Evolutionary conservation across 2,329 filamentous ascomycete genomes (phyloP), one percentile per base, ranked within the genome.

Genomic region (Atkinsonella hypoxylon): DNA sequence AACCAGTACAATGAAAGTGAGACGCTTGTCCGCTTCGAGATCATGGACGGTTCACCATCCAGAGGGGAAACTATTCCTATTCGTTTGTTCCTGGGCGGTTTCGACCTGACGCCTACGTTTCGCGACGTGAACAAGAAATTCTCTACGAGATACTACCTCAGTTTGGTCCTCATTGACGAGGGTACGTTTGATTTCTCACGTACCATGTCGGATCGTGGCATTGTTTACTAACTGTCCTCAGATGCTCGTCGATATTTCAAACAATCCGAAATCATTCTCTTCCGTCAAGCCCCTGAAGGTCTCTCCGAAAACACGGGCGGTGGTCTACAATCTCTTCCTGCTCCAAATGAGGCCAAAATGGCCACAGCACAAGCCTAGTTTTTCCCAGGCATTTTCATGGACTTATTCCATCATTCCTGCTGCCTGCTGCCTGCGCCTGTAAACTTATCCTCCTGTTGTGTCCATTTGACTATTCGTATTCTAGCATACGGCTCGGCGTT

Each of bases 1-100:
- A 98, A 98, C 67, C 94, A 98, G 70, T 98, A 98, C 72, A 98
- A 98, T 66, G 94, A 98, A 74, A 97, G 90, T 70, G 93, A 98
- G 72, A 98, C 93, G 2, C 72, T 98, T 60, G 93, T 98, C 51
- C 82, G 94, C 57, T 98, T 98, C 61, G 93, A 98, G 85, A 98
- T 98, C 64, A 98, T 98, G 93, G 93, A 98, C 66, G 93, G 93
- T 53, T 97, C 91, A n/a, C 93, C 93, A 34, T 96, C 90, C 49
- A 79, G 93, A 74, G 89, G 87, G 78, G 82, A 78, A 73, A 97
- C 93, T 2, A 98, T 98, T 55, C 93, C 93, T 20, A 98, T 98
- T 63, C 81, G 93, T 60, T 77, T 98, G 50, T 98, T 98, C 80
- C 81, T 98, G 10, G 93, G 93, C 54, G 93, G 93, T 48, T 98